Evolutionary conservation across 192 early-diverging fungal species (phyloP).

Genomic region (Coemansia umbellata): DNA sequence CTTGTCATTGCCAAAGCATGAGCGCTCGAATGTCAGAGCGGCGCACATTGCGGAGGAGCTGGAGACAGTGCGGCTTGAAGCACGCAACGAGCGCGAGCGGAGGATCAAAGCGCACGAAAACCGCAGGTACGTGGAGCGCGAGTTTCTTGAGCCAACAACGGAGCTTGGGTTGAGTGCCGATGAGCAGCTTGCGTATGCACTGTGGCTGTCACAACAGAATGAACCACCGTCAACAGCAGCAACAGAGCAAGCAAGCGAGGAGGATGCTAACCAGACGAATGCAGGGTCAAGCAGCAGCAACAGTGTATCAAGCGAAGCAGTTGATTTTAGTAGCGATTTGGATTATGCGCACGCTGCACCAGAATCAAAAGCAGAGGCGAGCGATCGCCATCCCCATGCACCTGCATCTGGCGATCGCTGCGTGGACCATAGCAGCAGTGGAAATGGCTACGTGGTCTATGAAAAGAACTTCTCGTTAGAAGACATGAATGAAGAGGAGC

Average conservation of each 20-base stretch:
- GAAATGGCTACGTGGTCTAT: too few relatives aligned
- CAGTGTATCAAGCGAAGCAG: too few relatives aligned
- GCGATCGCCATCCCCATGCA: too few relatives aligned
- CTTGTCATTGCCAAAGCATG: not conserved
- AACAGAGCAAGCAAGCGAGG: not conserved
- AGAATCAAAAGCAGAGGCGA: too few relatives aligned
- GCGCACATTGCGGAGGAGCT: conserved; percentile 12
- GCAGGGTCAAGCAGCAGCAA: too few relatives aligned
- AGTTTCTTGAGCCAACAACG: conserved; percentile 15
- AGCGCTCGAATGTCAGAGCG: not conserved
- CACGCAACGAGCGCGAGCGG: not conserved
- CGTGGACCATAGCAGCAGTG: too few relatives aligned
- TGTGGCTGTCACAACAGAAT: conserved; percentile 23
- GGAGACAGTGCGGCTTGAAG: conserved; percentile 14
- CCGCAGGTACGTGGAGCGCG: conserved; percentile 16
- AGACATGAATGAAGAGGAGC: conserved; percentile 27
- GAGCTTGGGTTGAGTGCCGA: conserved; percentile 26
- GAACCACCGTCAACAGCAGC: too few relatives aligned
- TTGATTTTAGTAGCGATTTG: too few relatives aligned
- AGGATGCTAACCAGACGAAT: too few relatives aligned
- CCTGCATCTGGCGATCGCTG: too few relatives aligned
- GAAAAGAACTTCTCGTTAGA: conserved; percentile 3
- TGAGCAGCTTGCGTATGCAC: conserved; percentile 39
- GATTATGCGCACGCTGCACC: too few relatives aligned
- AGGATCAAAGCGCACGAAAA: conserved; percentile 11